Evolutionary conservation across 2,329 filamentous ascomycete genomes (phyloP).

Genomic region (Lasiodiplodia sp.): DNA sequence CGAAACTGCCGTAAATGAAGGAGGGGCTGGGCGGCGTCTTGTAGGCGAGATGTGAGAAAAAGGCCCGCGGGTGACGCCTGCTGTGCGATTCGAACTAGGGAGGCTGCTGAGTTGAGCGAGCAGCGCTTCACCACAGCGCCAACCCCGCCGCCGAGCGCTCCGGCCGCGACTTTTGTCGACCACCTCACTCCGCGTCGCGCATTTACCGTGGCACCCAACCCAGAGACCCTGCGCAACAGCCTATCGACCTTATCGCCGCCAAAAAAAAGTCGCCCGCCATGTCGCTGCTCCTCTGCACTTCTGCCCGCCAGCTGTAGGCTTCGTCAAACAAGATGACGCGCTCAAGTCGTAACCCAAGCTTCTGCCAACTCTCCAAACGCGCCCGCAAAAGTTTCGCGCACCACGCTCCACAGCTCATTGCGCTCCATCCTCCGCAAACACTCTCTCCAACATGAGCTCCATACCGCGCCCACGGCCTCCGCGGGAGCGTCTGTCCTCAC

Average conservation of each 20-base stretch:
- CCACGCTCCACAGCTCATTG: neutral
- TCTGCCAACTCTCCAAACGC: neutral
- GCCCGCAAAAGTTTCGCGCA: constrained; percentile 12
- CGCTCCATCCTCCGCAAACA: neutral
- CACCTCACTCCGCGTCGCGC: constrained; percentile 14
- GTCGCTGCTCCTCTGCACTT: neutral
- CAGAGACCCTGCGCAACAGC: constrained; percentile 10
- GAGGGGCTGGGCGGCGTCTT: neutral
- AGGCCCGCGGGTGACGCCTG: neutral
- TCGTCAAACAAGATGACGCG: constrained; percentile 19
- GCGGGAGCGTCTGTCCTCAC: constrained; percentile 38
- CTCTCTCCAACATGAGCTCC: constrained; percentile 26
- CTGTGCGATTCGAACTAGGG: constrained; percentile 17
- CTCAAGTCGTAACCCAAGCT: neutral
- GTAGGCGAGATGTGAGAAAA: neutral
- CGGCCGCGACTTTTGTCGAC: neutral
- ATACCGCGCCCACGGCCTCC: constrained; percentile 29
- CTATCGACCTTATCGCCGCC: constrained; percentile 26
- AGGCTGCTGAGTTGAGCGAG: neutral
- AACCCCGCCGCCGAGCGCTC: constrained; percentile 7
- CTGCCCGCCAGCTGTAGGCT: constrained; percentile 20
- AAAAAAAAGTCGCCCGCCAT: constrained; percentile 22
- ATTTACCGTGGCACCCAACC: constrained; percentile 7
- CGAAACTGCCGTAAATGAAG: neutral
- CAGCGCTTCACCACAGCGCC: constrained; percentile 24